A percentile compares a stretch with the other conserved stretches of the same genome.
Evolutionary conservation across 257 asterid species (phyloP).

Genomic region (Ligustrum vulgare): DNA sequence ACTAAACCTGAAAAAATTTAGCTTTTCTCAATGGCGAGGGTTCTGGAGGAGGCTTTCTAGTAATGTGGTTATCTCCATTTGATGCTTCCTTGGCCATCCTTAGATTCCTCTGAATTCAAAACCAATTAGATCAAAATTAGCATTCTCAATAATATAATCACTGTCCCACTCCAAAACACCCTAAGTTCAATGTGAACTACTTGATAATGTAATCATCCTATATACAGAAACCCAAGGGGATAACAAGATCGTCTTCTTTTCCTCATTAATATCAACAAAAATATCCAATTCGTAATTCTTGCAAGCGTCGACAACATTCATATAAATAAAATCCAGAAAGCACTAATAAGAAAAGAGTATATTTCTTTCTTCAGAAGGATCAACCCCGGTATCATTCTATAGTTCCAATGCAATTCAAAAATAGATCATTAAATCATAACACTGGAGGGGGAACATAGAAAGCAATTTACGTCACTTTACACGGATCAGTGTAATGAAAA

Average conservation of each 20-base stretch:
- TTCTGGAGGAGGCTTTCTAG: constrained; percentile 91
- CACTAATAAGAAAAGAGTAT: neutral
- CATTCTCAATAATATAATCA: constrained; percentile 13
- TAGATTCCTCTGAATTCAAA: constrained; percentile 21
- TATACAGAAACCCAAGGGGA: neutral
- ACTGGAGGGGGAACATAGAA: no score
- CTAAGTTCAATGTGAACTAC: constrained; percentile 5
- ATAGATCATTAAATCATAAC: neutral
- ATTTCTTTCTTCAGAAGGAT: neutral
- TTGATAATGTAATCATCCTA: neutral
- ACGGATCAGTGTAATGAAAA: neutral
- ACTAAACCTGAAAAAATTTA: constrained; percentile 77
- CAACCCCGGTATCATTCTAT: neutral
- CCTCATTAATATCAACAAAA: constrained; percentile 3
- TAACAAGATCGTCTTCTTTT: neutral
- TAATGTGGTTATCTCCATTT: constrained; percentile 51
- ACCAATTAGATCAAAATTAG: constrained; percentile 2
- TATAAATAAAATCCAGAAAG: neutral
- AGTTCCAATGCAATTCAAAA: constrained; percentile 13
- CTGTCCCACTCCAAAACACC: neutral
- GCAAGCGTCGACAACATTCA: neutral
- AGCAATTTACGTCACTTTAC: no score
- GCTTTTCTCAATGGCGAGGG: constrained; percentile 94
- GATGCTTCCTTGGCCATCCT: constrained; percentile 70
- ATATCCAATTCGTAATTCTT: constrained; percentile 11